Percentiles rank a stretch among this genome's conserved stretches.
Conservation (phyloP, 192 early-diverging fungal genomes). For the Rhizoclosmatium globosum region DNA sequence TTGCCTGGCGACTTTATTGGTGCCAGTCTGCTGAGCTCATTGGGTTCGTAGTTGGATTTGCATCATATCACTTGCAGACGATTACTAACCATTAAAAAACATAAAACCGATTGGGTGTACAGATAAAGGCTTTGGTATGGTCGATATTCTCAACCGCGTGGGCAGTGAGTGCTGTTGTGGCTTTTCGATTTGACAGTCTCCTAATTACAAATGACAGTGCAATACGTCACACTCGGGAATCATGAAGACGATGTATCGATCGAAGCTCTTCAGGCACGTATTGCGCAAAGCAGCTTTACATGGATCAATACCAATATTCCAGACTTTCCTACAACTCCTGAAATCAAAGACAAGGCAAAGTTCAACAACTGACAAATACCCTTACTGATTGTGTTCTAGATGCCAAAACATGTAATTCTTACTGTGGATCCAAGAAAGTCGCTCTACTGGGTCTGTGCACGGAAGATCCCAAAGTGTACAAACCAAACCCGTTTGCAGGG, state of each 20-base stretch:
- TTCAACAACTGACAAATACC: neutral
- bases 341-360: neutral
- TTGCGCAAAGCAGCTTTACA: conserved; percentile 2
- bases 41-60: neutral
- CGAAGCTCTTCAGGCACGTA: conserved; percentile 4
- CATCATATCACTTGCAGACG: no score
- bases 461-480: conserved; percentile 21
- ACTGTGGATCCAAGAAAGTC: neutral
- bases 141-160: conserved; percentile 17
- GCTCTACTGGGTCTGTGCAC: conserved; percentile 23
- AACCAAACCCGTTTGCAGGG: conserved; percentile 18
- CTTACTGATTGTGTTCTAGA: neutral
- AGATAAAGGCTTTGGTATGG: conserved; percentile 24
- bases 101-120: no score
- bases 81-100: no score
- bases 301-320: conserved; percentile 31
- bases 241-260: conserved; percentile 32
- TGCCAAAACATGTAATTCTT: neutral
- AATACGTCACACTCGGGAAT: conserved; percentile 22
- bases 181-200: no score
- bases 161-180: no score
- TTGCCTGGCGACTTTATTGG: conserved; percentile 25
- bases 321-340: neutral
- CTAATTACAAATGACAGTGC: neutral
- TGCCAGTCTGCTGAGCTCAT: conserved; percentile 3